phyloP scores from a whole-genome alignment of 495 filamentous ascomycete genomes.

The Cercophora samala region DNA sequence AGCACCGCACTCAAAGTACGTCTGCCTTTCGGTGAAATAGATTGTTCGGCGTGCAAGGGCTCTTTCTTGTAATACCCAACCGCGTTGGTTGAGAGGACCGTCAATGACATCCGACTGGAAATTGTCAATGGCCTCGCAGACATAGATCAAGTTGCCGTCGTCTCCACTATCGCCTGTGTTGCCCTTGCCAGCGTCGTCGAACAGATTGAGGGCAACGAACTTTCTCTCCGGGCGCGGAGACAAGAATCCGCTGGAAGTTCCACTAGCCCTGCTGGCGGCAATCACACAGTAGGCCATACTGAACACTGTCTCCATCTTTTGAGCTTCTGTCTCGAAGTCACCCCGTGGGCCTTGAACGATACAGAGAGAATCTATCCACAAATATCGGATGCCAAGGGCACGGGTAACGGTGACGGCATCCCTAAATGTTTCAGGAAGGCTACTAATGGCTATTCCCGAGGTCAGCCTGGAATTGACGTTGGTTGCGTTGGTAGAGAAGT shows the following conservation, averaged over 20 bases:
- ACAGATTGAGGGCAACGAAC: background rate
- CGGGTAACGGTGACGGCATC: slow-evolving; percentile 25
- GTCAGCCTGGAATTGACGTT: background rate
- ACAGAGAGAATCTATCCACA: slow-evolving; percentile 43
- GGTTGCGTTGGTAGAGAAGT: slow-evolving; percentile 1
- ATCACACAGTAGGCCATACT: slow-evolving; percentile 30
- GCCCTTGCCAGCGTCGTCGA: background rate
- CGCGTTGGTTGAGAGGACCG: slow-evolving; percentile 31
- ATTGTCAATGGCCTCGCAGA: slow-evolving; percentile 31
- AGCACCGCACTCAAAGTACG: slow-evolving; percentile 41
- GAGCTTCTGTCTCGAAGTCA: slow-evolving; percentile 35
- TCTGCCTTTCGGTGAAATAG: slow-evolving; percentile 36
- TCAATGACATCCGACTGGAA: slow-evolving; percentile 34
- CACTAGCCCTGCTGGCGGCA: slow-evolving; percentile 22
- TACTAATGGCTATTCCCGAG: slow-evolving; percentile 15
- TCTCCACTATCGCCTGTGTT: background rate
- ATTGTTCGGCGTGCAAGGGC: slow-evolving; percentile 39
- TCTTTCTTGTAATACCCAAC: slow-evolving; percentile 43
- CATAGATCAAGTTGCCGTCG: slow-evolving; percentile 6
- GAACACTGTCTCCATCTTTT: slow-evolving; percentile 39
- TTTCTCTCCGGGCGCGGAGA: background rate
- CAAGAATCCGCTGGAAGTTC: background rate
- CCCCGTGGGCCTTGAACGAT: slow-evolving; percentile 34
- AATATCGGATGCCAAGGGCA: slow-evolving; percentile 20
- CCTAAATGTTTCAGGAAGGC: slow-evolving; percentile 14